Evolutionary conservation across 140 eudicot species (phyloP), one percentile per base, ranked within the genome.

Genomic region (Senecio squalidus): DNA sequence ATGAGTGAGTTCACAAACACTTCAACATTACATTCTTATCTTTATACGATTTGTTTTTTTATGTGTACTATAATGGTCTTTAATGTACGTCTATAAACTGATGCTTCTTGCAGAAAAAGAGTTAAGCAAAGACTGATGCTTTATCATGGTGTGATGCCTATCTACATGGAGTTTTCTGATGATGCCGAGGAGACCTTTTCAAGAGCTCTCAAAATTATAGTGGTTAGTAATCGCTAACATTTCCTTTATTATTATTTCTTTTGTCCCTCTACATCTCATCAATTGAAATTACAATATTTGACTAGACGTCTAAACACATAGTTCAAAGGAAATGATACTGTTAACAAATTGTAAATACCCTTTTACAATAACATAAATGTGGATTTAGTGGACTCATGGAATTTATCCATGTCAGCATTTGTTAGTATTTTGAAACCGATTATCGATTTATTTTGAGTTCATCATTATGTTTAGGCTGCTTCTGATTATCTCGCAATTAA

Each of bases 151-250:
- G 93, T 87, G 74, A 81, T 77, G 86, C 98, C 98, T 22, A 92
- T 92, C 63, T 72, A 72, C 63, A 92, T 92, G 98, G 82, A 92
- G 70, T 84, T 92, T 66, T 81, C 96, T 33, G 88, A 87, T 75
- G 96, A 92, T 41, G 89, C 83, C 1, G 98, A 92, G 78, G 98
- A 92, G 74, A 87, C 98, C 16, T 92, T 92, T 74, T 79, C 95
- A 34, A 80, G 87, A 78, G 98, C 98, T 27, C 36, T 92, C 28
- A 70, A 66, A 53, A 83, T 87, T 58, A 57, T 92, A 71, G 29
- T 84, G 93, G 98, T 92, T 47, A 68, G 84, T 64, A 51, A 61
- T 43, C 4, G 27, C n/a, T 67, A 18, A 23, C 45, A 30, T 5
- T 24, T 43, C 14, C 7, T 0, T 1, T 21, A 47, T 49, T 45